Base-by-base conservation (phyloP, 257 asterid species). In the Jasminum sambac region DNA sequence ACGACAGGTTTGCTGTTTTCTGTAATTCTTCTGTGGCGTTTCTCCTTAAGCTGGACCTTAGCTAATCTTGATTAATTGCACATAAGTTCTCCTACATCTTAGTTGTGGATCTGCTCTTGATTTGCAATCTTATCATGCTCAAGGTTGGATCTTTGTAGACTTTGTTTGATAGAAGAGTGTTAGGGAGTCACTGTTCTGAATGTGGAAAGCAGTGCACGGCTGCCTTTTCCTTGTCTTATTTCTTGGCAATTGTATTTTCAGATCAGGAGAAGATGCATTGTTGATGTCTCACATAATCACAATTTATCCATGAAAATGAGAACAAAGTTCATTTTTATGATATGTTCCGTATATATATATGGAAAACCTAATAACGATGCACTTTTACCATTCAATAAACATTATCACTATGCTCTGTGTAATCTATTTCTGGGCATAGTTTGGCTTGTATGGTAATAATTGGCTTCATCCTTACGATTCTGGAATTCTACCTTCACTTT, bases 1-100 rank as follows among this genome's bases (percentile, higher is more conserved):
- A 67, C 90, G 99, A 70, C 99, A 95, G 99, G 99, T 95, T 64
- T 64, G 78, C 74, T 55, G 72, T 66, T 70, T 17, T 42, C 12
- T 66, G 36, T 50, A 19, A 19, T 55, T 55, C 16, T 55, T 55
- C 23, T 55, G 36, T 21, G 62, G 26, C 17, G 59, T 50, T 17
- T 24, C 19, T 50, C 12, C 17, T 50, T 50, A 17, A 50, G 59
- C 26, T 19, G 26, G 25, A n/a, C 59, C 17, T 25, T 19, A 50
- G 26, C 59, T 2, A 50, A 50, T 25, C 8, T 50, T 50, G 59
- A 50, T 50, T 50, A 50, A 50, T 17, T 50, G 26, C 21, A 50
- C 19, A 8, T 2, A 50, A 17, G 26, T 50, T 50, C 9, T 50
- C 19, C 17, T 11, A 50, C 59, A 48, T n/a, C 59, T 48, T 48